Evolutionary conservation across 345 rosid species (phyloP).

Genomic region (Anacardium occidentale): DNA sequence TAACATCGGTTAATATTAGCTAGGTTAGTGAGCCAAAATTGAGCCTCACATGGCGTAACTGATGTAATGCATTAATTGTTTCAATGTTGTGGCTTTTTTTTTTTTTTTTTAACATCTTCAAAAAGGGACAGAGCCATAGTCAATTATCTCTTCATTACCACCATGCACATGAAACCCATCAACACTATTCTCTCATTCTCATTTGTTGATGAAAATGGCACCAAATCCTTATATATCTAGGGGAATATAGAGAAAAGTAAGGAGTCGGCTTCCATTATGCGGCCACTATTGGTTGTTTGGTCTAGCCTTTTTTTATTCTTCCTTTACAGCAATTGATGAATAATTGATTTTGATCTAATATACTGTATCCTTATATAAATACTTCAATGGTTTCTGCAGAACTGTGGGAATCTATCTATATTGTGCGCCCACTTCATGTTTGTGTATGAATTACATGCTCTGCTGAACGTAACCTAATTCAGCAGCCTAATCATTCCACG

Average conservation of each 20-base stretch:
- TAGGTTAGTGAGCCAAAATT: constrained; percentile 15
- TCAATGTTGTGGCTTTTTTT: background rate
- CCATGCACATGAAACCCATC: constrained; percentile 30
- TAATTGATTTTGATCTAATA: constrained; percentile 2
- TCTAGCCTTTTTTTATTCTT: background rate
- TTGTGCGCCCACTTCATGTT: constrained; percentile 8
- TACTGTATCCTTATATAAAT: background rate
- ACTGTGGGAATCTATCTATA: constrained; percentile 22
- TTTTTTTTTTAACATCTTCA: constrained; percentile 4
- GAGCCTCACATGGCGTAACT: constrained; percentile 18
- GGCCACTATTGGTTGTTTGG: background rate
- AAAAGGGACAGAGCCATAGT: background rate
- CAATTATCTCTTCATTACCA: constrained; percentile 6
- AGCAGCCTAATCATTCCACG: constrained; percentile 14
- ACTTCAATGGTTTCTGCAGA: background rate
- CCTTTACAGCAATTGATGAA: background rate
- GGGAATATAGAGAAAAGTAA: background rate
- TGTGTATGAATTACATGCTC: background rate
- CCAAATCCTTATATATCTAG: background rate
- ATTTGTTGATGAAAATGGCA: background rate
- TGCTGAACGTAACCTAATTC: background rate
- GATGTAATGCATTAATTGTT: background rate
- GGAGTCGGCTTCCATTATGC: background rate
- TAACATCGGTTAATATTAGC: constrained; percentile 14
- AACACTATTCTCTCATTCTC: background rate